Base-by-base conservation (phyloP, 306 rosid species). In the Phaseolus lunatus region DNA sequence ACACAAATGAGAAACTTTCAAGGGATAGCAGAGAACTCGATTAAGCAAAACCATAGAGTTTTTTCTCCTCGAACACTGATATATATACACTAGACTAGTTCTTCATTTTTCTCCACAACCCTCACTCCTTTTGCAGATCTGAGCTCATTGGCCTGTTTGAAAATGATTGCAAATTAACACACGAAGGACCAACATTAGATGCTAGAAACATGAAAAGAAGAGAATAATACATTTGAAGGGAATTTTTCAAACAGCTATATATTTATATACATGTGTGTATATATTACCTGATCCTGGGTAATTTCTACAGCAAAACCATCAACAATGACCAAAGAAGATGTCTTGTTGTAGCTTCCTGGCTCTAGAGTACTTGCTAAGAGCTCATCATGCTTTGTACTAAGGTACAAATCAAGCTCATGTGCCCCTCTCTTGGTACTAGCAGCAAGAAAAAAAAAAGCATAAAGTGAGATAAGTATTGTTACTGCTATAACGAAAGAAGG, bases 71-170 rank as follows among this genome's bases (percentile, higher is more conserved):
- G 35, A 74, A 52, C 45, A 31, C 67, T 27, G 33, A 57, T 81
- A 54, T 22, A 54, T 22, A 58, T 48, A 22, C 39, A 27, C 70
- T 72, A 83, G 33, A 80, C 80, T 54, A 82, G 58, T 72, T 84
- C 89, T 80, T 87, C 93, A 61, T 94, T 87, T 72, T 89, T 94
- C 91, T 91, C 97, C 87, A 94, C 98, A 73, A 94, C 67, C 80
- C 98, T 89, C 81, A 94, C 97, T 87, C 86, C 96, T 37, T 89
- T 79, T 37, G 94, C 97, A 86, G 94, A 90, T 90, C 97, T 89
- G 70, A 94, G 96, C 86, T 58, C 77, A 64, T 77, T 87, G 19
- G 97, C 98, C 98, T 94, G 88, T 76, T 79, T 48, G 33, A 61
- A 66, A 70, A 43, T 7, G 19, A 23, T 69, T 26, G 20, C 47